Percentiles rank a stretch among this genome's conserved stretches.
phyloP scores from a whole-genome alignment of 495 filamentous ascomycete genomes.

The Corynascus novoguineensis region DNA sequence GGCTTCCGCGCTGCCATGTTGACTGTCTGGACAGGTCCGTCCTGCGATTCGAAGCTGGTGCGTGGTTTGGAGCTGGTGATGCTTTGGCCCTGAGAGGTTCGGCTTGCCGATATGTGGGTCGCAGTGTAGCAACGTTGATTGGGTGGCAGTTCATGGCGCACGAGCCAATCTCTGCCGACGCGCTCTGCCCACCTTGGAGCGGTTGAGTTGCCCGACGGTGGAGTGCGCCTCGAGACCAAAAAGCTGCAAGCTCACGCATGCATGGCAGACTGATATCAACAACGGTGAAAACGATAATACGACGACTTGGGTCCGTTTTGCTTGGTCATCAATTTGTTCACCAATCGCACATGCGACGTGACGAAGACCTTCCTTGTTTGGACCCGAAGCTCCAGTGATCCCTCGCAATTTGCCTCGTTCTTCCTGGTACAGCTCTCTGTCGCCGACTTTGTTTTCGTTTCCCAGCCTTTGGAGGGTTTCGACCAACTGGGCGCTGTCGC shows the following conservation, averaged over 20 bases:
- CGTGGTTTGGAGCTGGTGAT: slow-evolving; percentile 29
- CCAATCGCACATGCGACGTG: not conserved
- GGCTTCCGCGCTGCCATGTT: slow-evolving; percentile 47
- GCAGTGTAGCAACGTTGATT: slow-evolving; percentile 17
- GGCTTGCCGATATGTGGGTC: slow-evolving; percentile 23
- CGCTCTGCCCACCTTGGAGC: not conserved
- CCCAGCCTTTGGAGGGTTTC: not conserved
- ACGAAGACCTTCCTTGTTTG: not conserved
- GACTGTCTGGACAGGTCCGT: slow-evolving; percentile 31
- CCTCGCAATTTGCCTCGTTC: not conserved
- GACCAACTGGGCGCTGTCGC: not conserved
- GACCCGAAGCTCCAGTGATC: not conserved
- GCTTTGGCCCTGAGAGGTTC: slow-evolving; percentile 25
- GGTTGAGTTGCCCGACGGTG: not conserved
- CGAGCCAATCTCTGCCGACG: not conserved
- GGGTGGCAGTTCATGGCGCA: slow-evolving; percentile 13
- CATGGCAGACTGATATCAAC: not conserved
- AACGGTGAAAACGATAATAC: not conserved
- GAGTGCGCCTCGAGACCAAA: slow-evolving; percentile 2
- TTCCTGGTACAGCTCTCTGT: not conserved
- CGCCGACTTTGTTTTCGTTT: slow-evolving; percentile 4
- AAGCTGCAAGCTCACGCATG: slow-evolving; percentile 3
- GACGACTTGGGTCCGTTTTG: not conserved
- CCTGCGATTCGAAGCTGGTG: slow-evolving; percentile 23
- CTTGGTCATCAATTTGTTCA: not conserved